A percentile compares a stretch with the other conserved stretches of the same genome.
phyloP scores from a whole-genome alignment of 257 asterid genomes.

The Cinchona pubescens region DNA sequence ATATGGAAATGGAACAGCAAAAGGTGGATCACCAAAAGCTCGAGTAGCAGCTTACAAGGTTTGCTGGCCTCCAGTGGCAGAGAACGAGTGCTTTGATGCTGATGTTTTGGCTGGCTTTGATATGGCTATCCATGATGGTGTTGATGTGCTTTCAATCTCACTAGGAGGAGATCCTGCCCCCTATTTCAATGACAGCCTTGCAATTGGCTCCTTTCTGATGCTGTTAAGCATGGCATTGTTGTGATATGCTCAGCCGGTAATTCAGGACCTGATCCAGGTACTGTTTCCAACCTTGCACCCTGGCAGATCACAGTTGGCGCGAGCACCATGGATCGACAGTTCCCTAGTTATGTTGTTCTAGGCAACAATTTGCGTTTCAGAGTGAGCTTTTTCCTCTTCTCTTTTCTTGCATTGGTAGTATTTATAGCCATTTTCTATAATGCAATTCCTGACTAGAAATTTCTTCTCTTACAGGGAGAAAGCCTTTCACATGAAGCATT shows the following conservation, averaged over 20 bases:
- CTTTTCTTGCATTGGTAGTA: not conserved
- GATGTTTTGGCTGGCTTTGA: slow-evolving; percentile 88
- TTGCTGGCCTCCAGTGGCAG: slow-evolving; percentile 75
- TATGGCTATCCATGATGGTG: slow-evolving; percentile 80
- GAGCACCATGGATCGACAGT: slow-evolving; percentile 74
- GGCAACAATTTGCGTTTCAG: slow-evolving; percentile 49
- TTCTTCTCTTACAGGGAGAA: slow-evolving; percentile 51
- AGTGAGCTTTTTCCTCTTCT: slow-evolving; percentile 30
- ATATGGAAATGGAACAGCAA: slow-evolving; percentile 82
- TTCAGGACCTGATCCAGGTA: slow-evolving; percentile 63
- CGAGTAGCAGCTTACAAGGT: slow-evolving; percentile 92
- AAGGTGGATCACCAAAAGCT: slow-evolving; percentile 91
- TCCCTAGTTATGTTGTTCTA: slow-evolving; percentile 54
- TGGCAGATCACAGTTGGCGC: slow-evolving; percentile 94
- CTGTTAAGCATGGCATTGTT: slow-evolving; percentile 63
- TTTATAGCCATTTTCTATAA: not conserved
- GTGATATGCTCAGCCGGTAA: slow-evolving; percentile 93
- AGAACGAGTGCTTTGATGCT: slow-evolving; percentile 77
- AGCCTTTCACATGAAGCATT: slow-evolving; percentile 58
- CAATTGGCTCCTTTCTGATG: slow-evolving; percentile 92
- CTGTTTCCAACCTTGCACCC: slow-evolving; percentile 75
- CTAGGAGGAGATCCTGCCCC: slow-evolving; percentile 67
- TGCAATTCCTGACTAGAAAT: not conserved
- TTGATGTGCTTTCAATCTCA: slow-evolving; percentile 84
- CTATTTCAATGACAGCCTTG: slow-evolving; percentile 63